Evolutionary conservation across 768 basidiomycete species (phyloP), one percentile per base, ranked within the genome.

Genomic region (Lactarius deliciosus): DNA sequence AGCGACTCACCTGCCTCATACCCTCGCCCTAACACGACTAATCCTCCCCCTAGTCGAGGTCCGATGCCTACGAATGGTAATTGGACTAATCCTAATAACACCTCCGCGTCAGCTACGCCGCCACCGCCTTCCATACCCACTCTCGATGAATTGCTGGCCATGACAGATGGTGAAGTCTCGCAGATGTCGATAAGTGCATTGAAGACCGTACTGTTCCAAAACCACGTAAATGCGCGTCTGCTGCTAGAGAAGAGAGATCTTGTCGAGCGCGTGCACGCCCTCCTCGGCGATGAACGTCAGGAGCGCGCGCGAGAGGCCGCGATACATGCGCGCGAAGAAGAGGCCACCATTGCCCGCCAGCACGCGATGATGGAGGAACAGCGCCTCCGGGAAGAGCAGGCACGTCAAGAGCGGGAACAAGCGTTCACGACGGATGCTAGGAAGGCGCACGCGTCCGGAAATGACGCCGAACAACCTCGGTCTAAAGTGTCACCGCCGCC

Each of bases 191-290:
- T 96, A 62, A 79, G 85, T 28, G 77, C 82, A n/a, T 80, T 97
- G 57, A 97, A 97, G 75, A 81, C 82, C 2, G 83, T 96, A 22
- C 76, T 97, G 25, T 92, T 86, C 73, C 86, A 86, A 62, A 92
- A 95, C 70, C 93, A 86, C 70, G 86, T 91, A 34, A 84, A 86
- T 69, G 78, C 81, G 53, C 80, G 87, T 72, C 74, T 83, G 62
- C 78, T 95, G 2, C 78, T 96, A n/a, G 95, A 97, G 79, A 97
- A 97, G 79, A 78, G 81, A 28, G 92, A 94, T 59, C 76, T 94
- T n/a, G 91, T 94, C 16, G 80, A 76, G 53, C 90, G 89, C 72
- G 92, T 92, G 30, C 70, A 78, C 63, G 78, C 76, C 18, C 76
- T 94, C 15, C 77, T 93, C 20, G 87, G 87, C 60, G 86, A 86